Conservation (phyloP, 306 rosid genomes). For the Rosa chinensis region DNA sequence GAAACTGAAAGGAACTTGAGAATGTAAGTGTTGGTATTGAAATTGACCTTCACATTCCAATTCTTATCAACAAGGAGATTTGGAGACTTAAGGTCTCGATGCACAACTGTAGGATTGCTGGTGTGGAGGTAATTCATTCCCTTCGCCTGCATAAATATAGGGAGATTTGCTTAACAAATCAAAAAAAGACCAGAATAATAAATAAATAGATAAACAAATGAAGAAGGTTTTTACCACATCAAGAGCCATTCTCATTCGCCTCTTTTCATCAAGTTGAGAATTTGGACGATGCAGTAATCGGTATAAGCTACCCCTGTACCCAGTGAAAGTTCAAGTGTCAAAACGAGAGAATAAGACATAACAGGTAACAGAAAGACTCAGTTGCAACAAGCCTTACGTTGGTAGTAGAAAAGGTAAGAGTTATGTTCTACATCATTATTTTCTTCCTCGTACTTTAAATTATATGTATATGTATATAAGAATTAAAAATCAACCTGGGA, state of each 20-base stretch:
- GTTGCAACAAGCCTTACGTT: background rate
- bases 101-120: conserved; percentile 93
- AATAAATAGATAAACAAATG: conserved; percentile 16
- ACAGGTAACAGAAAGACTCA: conserved; percentile 10
- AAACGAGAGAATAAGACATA: conserved; percentile 27
- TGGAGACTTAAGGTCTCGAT: conserved; percentile 94
- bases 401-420: background rate
- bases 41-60: conserved; percentile 92
- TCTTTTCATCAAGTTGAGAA: conserved; percentile 83
- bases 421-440: background rate
- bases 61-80: conserved; percentile 97
- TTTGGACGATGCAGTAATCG: conserved; percentile 92
- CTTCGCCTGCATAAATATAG: conserved; percentile 62
- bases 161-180: conserved; percentile 19
- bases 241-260: conserved; percentile 90
- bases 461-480: background rate
- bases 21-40: conserved; percentile 19
- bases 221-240: conserved; percentile 78
- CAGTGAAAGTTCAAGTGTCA: conserved; percentile 36
- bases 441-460: background rate
- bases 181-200: conserved; percentile 24
- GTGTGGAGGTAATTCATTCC: conserved; percentile 99
- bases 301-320: conserved; percentile 88
- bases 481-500: conserved; percentile 59
- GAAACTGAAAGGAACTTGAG: conserved; percentile 6